A percentile compares a stretch with the other conserved stretches of the same genome.
phyloP scores from a whole-genome alignment of 23 red algal species.

The Gracilaria domingensis region DNA sequence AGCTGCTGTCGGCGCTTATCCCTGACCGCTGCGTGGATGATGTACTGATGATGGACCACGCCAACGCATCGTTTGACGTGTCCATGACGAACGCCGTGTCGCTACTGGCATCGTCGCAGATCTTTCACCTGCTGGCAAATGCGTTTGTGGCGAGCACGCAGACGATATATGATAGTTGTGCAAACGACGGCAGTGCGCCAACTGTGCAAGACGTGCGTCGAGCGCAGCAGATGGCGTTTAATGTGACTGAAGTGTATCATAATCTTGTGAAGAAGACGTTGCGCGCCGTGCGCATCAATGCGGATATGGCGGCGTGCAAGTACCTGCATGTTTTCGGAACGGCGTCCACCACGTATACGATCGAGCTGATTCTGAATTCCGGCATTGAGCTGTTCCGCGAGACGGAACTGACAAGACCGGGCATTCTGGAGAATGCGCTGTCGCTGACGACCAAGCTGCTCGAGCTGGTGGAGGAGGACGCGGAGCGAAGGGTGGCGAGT shows the following conservation, averaged over 20 bases:
- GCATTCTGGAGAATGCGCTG: conserved; percentile 5
- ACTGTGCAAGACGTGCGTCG: neutral
- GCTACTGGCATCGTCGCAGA: neutral
- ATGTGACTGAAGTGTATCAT: conserved; percentile 33
- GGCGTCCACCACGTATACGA: neutral
- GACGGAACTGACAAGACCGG: neutral
- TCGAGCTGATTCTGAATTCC: conserved; percentile 9
- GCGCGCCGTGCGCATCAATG: conserved; percentile 30
- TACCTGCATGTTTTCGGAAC: conserved; percentile 27
- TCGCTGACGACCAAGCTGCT: conserved; percentile 13
- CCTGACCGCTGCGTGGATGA: conserved; percentile 41
- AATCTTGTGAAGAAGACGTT: conserved; percentile 49
- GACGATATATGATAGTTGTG: conserved; percentile 23
- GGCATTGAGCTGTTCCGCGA: conserved; percentile 54
- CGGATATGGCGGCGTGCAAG: neutral
- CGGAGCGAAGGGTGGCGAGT: conserved; percentile 24
- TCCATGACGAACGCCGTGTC: conserved; percentile 20
- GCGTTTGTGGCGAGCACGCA: conserved; percentile 40
- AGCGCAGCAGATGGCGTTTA: conserved; percentile 41
- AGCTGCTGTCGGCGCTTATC: conserved; percentile 18
- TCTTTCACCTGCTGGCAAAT: conserved; percentile 23
- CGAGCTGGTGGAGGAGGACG: conserved; percentile 24
- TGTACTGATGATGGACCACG: conserved; percentile 35
- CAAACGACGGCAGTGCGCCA: neutral
- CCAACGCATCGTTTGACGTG: conserved; percentile 36